Base-by-base conservation (phyloP, 768 basidiomycete genomes). In the Lactarius trivialis region DNA sequence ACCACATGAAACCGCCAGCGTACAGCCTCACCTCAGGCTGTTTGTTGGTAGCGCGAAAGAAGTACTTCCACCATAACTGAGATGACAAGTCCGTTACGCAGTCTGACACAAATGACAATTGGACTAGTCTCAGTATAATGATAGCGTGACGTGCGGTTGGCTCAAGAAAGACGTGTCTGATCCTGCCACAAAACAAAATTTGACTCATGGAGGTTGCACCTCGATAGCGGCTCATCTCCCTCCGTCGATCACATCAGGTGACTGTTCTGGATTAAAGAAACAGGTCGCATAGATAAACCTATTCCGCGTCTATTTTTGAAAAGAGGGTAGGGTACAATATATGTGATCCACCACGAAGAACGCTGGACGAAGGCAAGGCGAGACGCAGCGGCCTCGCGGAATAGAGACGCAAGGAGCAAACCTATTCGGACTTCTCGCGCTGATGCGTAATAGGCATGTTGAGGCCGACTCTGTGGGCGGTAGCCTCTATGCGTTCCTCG, bases 381-480 rank as follows among this genome's bases (percentile, higher is more conserved):
- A 17, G 7, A 39, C n/a, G 41, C 33, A n/a, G n/a, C n/a, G n/a
- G n/a, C n/a, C n/a, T 2, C 6, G 51, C 6, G 0, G 7, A 15
- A 15, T 48, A 37, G 36, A 12, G 5, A n/a, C 32, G 34, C 15
- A 19, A 37, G 43, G 3, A 4, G 14, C 4, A 6, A 54, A 34
- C 41, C 61, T 66, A 67, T 50, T 67, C 60, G 4, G 54, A 8
- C 51, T 69, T 65, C 11, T 70, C 68, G 37, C 55, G 65, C 56
- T 74, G 73, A 61, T 70, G 76, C 33, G 75, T 73, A 51, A 81
- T 69, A 11, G 93, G 93, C 81, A 94, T 86, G 69, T 96, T 81
- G 57, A 98, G 74, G 4, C 94, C 94, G 37, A 98, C 94, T 65
- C 93, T 77, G 49, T 85, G 81, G 3, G 93, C 93, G 0, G 94